A percentile compares a stretch with the other conserved stretches of the same genome.
Evolutionary conservation across 306 rosid genomes (phyloP).

Genomic region (Vigna angularis): DNA sequence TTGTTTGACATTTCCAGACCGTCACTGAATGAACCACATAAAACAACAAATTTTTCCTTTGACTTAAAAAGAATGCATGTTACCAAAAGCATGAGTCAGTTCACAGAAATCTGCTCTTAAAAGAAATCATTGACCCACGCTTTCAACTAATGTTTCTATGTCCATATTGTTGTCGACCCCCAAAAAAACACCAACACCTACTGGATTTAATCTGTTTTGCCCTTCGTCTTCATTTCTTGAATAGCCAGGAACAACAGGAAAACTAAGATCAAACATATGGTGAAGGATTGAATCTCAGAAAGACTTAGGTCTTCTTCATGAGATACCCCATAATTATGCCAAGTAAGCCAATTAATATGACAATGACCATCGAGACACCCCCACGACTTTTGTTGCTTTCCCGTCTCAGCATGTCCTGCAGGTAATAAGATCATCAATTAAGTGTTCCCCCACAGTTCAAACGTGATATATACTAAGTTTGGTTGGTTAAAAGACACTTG

Average conservation of each 20-base stretch:
- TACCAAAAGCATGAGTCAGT: conserved; percentile 50
- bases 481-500: not conserved
- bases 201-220: conserved; percentile 54
- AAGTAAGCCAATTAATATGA: conserved; percentile 66
- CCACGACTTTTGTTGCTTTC: conserved; percentile 65
- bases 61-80: conserved; percentile 70
- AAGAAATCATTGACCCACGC: conserved; percentile 53
- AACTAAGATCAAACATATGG: conserved; percentile 45
- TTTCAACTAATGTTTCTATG: conserved; percentile 50
- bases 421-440: conserved; percentile 24
- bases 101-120: conserved; percentile 42
- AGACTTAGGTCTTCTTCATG: conserved; percentile 65
- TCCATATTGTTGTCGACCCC: conserved; percentile 53
- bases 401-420: conserved; percentile 84
- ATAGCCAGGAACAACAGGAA: conserved; percentile 47
- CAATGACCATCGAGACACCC: conserved; percentile 65
- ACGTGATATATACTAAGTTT: not conserved
- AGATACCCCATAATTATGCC: conserved; percentile 79
- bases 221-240: conserved; percentile 58
- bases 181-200: conserved; percentile 32
- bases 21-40: conserved; percentile 52
- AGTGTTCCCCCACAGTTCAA: conserved; percentile 24
- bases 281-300: conserved; percentile 35
- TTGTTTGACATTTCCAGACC: conserved; percentile 44
- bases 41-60: conserved; percentile 41